Percentiles rank a stretch among this genome's conserved stretches.
Evolutionary conservation across 805 yeast species (phyloP).

Genomic region (Henningerozyma blattae): DNA sequence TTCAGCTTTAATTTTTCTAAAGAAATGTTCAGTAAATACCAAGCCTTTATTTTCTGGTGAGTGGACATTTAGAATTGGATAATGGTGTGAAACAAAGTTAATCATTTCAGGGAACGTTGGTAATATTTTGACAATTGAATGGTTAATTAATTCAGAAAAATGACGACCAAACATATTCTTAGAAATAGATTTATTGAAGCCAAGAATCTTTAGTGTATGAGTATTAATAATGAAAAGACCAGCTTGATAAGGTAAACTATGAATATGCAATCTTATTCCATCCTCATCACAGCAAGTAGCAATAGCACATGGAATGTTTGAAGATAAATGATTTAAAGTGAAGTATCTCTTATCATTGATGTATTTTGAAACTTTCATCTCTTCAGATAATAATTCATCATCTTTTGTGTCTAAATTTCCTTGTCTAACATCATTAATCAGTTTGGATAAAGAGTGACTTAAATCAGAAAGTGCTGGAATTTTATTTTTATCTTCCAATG

Average conservation of each 20-base stretch:
- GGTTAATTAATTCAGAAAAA: constrained; percentile 28
- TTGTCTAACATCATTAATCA: constrained; percentile 18
- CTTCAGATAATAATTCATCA: constrained; percentile 10
- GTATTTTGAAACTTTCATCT: constrained; percentile 12
- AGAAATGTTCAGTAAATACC: constrained; percentile 82
- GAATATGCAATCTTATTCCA: constrained; percentile 41
- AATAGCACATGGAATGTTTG: constrained; percentile 52
- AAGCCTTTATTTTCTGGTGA: constrained; percentile 41
- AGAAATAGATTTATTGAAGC: constrained; percentile 62
- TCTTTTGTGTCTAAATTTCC: constrained; percentile 16
- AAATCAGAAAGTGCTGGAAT: constrained; percentile 13
- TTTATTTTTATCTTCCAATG: constrained; percentile 5
- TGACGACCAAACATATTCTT: constrained; percentile 59
- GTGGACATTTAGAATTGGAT: constrained; percentile 26
- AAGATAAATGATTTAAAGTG: constrained; percentile 32
- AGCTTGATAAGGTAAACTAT: constrained; percentile 66
- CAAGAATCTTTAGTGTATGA: constrained; percentile 32
- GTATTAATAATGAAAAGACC: constrained; percentile 60
- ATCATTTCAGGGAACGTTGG: constrained; percentile 33
- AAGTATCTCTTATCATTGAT: constrained; percentile 48
- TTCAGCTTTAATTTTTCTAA: constrained; percentile 50
- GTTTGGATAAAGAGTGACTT: constrained; percentile 18
- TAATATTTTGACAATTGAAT: constrained; percentile 34
- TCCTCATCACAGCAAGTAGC: constrained; percentile 40
- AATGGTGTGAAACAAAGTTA: constrained; percentile 18